Conservation (phyloP, 768 basidiomycete species). For the Rhizopogon vulgaris region DNA sequence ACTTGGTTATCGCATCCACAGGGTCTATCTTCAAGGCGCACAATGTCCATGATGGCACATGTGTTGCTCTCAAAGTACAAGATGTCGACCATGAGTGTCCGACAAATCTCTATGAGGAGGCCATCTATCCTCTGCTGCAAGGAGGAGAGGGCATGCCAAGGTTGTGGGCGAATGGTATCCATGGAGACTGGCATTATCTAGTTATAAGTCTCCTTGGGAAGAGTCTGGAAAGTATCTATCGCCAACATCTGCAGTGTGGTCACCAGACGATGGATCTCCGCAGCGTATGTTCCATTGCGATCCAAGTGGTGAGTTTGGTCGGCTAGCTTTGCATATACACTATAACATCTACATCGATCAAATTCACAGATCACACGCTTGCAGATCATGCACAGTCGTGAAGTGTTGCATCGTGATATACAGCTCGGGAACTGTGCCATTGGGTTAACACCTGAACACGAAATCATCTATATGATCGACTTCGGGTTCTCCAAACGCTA, state of each 20-base stretch:
- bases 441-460: conserved; percentile 52
- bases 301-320: conserved; percentile 57
- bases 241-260: conserved; percentile 32
- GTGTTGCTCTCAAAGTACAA: conserved; percentile 75
- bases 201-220: conserved; percentile 72
- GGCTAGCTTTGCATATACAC: neutral
- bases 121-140: conserved; percentile 63
- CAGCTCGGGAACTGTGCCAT: conserved; percentile 74
- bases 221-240: conserved; percentile 60
- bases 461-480: conserved; percentile 75
- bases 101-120: conserved; percentile 66
- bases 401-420: conserved; percentile 72
- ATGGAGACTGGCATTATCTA: conserved; percentile 61
- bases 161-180: conserved; percentile 56
- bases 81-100: conserved; percentile 65
- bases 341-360: conserved; percentile 6
- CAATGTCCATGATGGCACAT: conserved; percentile 48
- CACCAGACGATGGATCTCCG: conserved; percentile 61
- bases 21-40: conserved; percentile 66
- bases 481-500: conserved; percentile 81
- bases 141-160: conserved; percentile 71
- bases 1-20: conserved; percentile 20
- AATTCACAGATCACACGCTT: conserved; percentile 56
- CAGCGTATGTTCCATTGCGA: conserved; percentile 67
- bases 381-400: conserved; percentile 71